Percentiles rank a stretch among this genome's conserved stretches.
Evolutionary conservation across 352 stramenopile species (phyloP).

Genomic region (Phytophthora vignae): DNA sequence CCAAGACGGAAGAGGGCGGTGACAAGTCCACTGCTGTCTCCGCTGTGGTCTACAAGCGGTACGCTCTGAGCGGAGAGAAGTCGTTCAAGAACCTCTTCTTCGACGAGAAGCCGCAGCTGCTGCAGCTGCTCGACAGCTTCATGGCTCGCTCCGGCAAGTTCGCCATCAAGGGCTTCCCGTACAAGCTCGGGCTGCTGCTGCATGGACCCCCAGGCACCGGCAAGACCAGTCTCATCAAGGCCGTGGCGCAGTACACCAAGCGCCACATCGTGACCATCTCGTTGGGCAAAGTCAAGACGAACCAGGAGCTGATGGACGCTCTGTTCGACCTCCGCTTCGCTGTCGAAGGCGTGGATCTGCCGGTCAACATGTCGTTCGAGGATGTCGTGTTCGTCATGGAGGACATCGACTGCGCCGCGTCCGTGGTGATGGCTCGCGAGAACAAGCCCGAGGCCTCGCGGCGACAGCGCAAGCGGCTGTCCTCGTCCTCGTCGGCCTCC

Average conservation of each 20-base stretch:
- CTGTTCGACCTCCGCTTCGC: conserved; percentile 77
- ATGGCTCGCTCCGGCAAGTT: conserved; percentile 79
- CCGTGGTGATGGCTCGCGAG: conserved; percentile 65
- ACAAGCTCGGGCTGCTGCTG: conserved; percentile 90
- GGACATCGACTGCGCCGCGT: conserved; percentile 85
- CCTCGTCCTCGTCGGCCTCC: neutral
- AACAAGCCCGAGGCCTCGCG: conserved; percentile 28
- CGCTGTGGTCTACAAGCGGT: conserved; percentile 64
- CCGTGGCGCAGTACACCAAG: conserved; percentile 82
- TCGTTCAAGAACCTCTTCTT: conserved; percentile 92
- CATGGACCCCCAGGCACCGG: conserved; percentile 89
- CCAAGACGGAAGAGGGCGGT: conserved; percentile 1
- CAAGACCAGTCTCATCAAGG: conserved; percentile 93
- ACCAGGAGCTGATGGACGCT: conserved; percentile 85
- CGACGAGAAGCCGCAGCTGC: conserved; percentile 71
- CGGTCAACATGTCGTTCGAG: conserved; percentile 75
- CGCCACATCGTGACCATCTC: conserved; percentile 83
- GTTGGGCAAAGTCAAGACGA: conserved; percentile 79
- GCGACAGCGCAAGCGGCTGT: conserved; percentile 21
- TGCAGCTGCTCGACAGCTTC: conserved; percentile 83
- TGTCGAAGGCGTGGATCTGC: conserved; percentile 68
- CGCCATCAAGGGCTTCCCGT: conserved; percentile 87
- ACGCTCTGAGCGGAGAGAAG: conserved; percentile 86
- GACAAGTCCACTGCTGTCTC: conserved; percentile 3
- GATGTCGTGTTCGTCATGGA: conserved; percentile 93